Evolutionary conservation across 1,139 yeast species (phyloP).

Genomic region (Yamadazyma buinensis): DNA sequence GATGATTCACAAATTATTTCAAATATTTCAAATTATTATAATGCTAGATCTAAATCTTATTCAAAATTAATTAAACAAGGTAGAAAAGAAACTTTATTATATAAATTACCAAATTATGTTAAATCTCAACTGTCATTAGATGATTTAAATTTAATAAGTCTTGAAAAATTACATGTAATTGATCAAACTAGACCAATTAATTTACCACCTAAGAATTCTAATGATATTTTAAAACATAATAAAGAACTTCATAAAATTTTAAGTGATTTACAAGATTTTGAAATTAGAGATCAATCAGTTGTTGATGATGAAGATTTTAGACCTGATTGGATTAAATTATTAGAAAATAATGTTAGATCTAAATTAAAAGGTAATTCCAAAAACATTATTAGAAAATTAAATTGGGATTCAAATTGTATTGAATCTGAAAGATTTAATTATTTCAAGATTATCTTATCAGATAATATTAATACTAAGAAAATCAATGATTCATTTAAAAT

Average conservation of each 20-base stretch:
- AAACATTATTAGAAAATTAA: slow-evolving; percentile 28
- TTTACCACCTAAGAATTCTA: slow-evolving; percentile 38
- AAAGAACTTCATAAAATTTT: slow-evolving; percentile 35
- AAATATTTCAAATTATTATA: slow-evolving; percentile 37
- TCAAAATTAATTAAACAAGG: slow-evolving; percentile 28
- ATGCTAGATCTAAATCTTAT: slow-evolving; percentile 33
- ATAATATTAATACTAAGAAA: slow-evolving; percentile 5
- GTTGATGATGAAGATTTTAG: slow-evolving; percentile 26
- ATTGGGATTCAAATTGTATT: slow-evolving; percentile 40
- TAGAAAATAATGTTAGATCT: slow-evolving; percentile 11
- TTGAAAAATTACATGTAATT: slow-evolving; percentile 34
- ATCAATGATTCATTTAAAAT: slow-evolving; percentile 15
- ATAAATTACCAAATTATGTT: slow-evolving; percentile 38
- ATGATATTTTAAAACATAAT: slow-evolving; percentile 37
- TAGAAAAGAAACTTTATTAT: slow-evolving; percentile 33
- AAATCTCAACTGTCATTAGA: slow-evolving; percentile 42
- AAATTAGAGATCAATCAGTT: slow-evolving; percentile 16
- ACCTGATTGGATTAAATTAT: slow-evolving; percentile 14
- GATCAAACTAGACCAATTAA: slow-evolving; percentile 47
- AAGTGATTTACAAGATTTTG: slow-evolving; percentile 29
- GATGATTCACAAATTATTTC: slow-evolving; percentile 34
- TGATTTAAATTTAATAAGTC: slow-evolving; percentile 38
- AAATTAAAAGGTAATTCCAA: slow-evolving; percentile 26
- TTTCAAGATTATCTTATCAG: slow-evolving; percentile 22
- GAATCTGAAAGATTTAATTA: slow-evolving; percentile 25